A percentile compares a stretch with the other conserved stretches of the same genome.
Evolutionary conservation across 1,284 basidiomycete genomes (phyloP).

Genomic region (Fomes fomentarius): DNA sequence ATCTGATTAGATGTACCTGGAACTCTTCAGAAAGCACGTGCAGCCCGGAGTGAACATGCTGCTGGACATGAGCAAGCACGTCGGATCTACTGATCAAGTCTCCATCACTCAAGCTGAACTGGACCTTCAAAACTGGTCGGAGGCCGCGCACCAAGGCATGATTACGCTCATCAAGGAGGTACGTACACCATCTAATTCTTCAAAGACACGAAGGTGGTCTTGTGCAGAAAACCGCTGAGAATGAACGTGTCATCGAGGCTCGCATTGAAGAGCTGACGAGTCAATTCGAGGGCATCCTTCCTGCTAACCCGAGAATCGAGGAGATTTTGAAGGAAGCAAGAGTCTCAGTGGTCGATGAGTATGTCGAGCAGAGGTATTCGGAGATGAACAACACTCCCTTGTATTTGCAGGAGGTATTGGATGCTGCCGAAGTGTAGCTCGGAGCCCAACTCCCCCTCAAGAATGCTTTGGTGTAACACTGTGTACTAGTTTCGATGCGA

Average conservation of each 20-base stretch:
- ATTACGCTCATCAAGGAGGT: conserved; percentile 5
- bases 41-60: conserved; percentile 18
- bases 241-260: conserved; percentile 6
- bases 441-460: too few species aligned
- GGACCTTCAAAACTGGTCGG: conserved; percentile 10
- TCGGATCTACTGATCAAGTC: conserved; percentile 1
- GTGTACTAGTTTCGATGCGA: too few species aligned
- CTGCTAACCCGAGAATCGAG: conserved; percentile 1
- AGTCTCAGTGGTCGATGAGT: too few species aligned
- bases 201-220: too few species aligned
- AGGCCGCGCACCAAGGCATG: conserved; percentile 7
- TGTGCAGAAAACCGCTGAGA: conserved; percentile 4
- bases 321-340: conserved; percentile 5
- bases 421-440: too few species aligned
- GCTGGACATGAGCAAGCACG: conserved; percentile 9
- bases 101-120: conserved; percentile 1
- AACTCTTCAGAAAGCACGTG: conserved; percentile 8
- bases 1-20: conserved; percentile 11
- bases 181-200: neutral
- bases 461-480: too few species aligned
- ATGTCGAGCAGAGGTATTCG: too few species aligned
- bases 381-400: too few species aligned
- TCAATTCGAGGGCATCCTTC: conserved; percentile 4
- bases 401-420: too few species aligned
- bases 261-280: conserved; percentile 6